A percentile compares a stretch with the other conserved stretches of the same genome.
Conservation (phyloP, 768 basidiomycete genomes). For the Mycena metata region DNA sequence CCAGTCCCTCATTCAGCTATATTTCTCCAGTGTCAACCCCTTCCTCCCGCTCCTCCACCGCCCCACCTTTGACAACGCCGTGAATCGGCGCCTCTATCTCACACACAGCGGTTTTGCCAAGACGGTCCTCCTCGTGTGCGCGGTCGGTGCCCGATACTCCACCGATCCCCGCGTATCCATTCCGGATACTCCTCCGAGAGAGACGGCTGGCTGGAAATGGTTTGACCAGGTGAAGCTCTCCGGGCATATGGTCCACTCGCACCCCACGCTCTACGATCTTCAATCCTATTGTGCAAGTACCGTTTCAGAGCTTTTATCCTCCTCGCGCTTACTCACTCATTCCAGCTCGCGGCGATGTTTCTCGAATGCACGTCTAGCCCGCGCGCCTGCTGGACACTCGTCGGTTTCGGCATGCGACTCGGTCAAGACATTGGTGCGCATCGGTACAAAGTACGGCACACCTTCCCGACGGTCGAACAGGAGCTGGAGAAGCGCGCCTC, state of each 20-base stretch:
- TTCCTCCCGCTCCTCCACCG: slow-evolving; percentile 79
- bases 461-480: slow-evolving; percentile 61
- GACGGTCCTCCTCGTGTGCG: slow-evolving; percentile 78
- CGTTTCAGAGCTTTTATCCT: not conserved
- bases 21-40: slow-evolving; percentile 70
- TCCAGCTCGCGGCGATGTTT: slow-evolving; percentile 65
- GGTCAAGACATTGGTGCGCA: slow-evolving; percentile 80
- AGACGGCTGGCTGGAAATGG: slow-evolving; percentile 73
- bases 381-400: slow-evolving; percentile 75
- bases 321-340: not conserved
- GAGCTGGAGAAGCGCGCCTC: slow-evolving; percentile 84
- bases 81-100: slow-evolving; percentile 56
- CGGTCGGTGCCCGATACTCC: slow-evolving; percentile 70
- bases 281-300: slow-evolving; percentile 71
- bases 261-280: slow-evolving; percentile 79
- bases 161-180: slow-evolving; percentile 64
- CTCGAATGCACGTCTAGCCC: slow-evolving; percentile 65
- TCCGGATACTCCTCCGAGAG: slow-evolving; percentile 51
- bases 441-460: slow-evolving; percentile 48
- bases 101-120: slow-evolving; percentile 65
- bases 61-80: slow-evolving; percentile 70
- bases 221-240: slow-evolving; percentile 77
- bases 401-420: slow-evolving; percentile 56
- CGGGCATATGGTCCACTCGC: slow-evolving; percentile 69
- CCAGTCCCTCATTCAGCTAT: slow-evolving; percentile 68